phyloP scores from a whole-genome alignment of 768 basidiomycete genomes.

The Hypholoma sublateritium region DNA sequence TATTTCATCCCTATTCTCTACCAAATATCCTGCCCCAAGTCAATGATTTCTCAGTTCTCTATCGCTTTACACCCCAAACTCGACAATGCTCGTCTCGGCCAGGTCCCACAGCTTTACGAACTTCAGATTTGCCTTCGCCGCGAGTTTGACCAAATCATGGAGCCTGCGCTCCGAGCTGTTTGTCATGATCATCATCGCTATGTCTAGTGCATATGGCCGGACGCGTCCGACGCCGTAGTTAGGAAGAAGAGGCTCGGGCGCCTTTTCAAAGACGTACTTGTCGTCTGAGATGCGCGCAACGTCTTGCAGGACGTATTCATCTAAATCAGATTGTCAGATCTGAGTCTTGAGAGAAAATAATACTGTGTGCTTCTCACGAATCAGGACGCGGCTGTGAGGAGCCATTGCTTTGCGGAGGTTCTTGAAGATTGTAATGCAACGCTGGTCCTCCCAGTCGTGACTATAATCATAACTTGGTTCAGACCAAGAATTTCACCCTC shows the following conservation, averaged over 20 bases:
- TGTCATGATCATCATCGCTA: slow-evolving; percentile 40
- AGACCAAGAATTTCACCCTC: no score
- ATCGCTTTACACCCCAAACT: slow-evolving; percentile 20
- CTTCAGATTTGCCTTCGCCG: slow-evolving; percentile 28
- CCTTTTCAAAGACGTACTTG: slow-evolving; percentile 33
- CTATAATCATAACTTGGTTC: background rate
- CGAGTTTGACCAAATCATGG: slow-evolving; percentile 37
- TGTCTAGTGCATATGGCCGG: slow-evolving; percentile 41
- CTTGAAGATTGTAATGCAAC: background rate
- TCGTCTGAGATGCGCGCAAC: slow-evolving; percentile 20
- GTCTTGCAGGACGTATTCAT: slow-evolving; percentile 34
- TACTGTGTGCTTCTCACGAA: background rate
- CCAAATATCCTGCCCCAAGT: no score
- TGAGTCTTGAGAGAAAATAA: no score
- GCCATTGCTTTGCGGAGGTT: slow-evolving; percentile 12
- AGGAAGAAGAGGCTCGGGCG: slow-evolving; percentile 43
- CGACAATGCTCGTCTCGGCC: slow-evolving; percentile 32
- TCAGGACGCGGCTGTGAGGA: background rate
- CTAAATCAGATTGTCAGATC: slow-evolving; percentile 15
- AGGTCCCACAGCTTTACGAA: slow-evolving; percentile 38
- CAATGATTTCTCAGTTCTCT: background rate
- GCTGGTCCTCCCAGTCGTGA: background rate
- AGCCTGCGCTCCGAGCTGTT: slow-evolving; percentile 46
- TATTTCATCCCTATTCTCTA: no score
- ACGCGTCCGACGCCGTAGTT: slow-evolving; percentile 37